Evolutionary conservation across 805 yeast species (phyloP).

Genomic region (Phaffomyces thermotolerans): DNA sequence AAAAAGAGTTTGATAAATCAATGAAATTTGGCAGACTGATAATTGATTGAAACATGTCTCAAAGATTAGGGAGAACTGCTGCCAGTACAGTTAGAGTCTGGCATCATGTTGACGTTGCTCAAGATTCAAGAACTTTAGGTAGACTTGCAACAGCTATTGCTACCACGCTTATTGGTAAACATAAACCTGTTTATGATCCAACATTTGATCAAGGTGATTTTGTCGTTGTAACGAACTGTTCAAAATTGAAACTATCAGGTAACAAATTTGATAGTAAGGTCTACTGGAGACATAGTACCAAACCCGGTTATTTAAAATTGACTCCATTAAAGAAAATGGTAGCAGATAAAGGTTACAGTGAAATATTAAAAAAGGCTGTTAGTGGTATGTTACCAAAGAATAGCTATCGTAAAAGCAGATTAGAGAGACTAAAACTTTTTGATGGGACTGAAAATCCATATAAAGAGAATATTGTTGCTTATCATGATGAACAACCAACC

Average conservation of each 20-base stretch:
- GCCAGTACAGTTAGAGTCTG: slow-evolving; percentile 79
- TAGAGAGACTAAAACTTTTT: slow-evolving; percentile 77
- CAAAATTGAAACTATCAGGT: slow-evolving; percentile 76
- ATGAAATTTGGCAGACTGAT: background rate
- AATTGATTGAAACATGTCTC: slow-evolving; percentile 16
- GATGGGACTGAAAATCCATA: slow-evolving; percentile 91
- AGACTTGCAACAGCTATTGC: slow-evolving; percentile 89
- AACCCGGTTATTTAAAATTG: slow-evolving; percentile 85
- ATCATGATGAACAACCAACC: slow-evolving; percentile 65
- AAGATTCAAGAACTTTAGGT: slow-evolving; percentile 82
- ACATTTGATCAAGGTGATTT: slow-evolving; percentile 90
- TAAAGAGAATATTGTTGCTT: slow-evolving; percentile 73
- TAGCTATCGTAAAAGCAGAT: slow-evolving; percentile 65
- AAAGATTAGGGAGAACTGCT: slow-evolving; percentile 39
- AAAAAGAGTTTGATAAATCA: background rate
- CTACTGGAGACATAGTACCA: slow-evolving; percentile 83
- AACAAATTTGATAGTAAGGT: slow-evolving; percentile 71
- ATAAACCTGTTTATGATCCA: slow-evolving; percentile 81
- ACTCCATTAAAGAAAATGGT: slow-evolving; percentile 73
- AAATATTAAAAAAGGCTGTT: slow-evolving; percentile 78
- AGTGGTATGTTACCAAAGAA: slow-evolving; percentile 96
- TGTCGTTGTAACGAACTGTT: slow-evolving; percentile 92
- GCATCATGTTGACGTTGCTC: slow-evolving; percentile 92
- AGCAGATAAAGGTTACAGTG: slow-evolving; percentile 80
- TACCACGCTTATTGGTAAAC: slow-evolving; percentile 87